These are phyloP conservation scores for Coemansia sp. DNA, from an alignment of 192 early-diverging fungal species.

Conservation along the genomic window DNA sequence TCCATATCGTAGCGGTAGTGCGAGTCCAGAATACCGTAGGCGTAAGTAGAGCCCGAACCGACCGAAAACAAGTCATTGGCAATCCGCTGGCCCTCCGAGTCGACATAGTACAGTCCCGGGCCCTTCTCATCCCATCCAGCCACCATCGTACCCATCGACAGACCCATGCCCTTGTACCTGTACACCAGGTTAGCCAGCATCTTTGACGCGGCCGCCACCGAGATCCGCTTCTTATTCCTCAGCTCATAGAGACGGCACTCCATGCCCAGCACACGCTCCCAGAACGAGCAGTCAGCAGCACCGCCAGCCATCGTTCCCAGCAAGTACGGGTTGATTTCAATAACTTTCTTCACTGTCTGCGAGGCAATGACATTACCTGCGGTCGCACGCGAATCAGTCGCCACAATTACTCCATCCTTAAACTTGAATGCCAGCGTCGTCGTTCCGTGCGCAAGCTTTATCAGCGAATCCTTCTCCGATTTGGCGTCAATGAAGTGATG, in stretches of 20 bases:
- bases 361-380: conserved; percentile 82
- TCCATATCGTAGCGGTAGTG: conserved; percentile 84
- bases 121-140: conserved; percentile 95
- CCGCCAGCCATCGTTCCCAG: conserved; percentile 99
- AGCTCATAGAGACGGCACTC: conserved; percentile 94
- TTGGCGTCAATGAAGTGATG: conserved; percentile 77
- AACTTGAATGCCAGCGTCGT: conserved; percentile 99
- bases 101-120: conserved; percentile 94
- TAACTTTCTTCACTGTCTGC: conserved; percentile 96
- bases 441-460: conserved; percentile 96
- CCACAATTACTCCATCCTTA: conserved; percentile 90
- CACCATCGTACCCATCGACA: conserved; percentile 99
- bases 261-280: conserved; percentile 97
- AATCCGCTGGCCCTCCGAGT: conserved; percentile 91
- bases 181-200: conserved; percentile 96
- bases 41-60: conserved; percentile 98
- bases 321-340: conserved; percentile 98
- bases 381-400: conserved; percentile 96
- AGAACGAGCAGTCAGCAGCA: conserved; percentile 98
- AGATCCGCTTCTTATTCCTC: conserved; percentile 98
- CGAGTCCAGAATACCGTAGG: conserved; percentile 96
- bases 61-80: conserved; percentile 93
- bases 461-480: conserved; percentile 75
- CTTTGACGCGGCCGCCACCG: conserved; percentile 97
- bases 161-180: conserved; percentile 97